Evolutionary conservation across 257 asterid species (phyloP), one percentile per base, ranked within the genome.

Genomic region (Knoxia roxburghii): DNA sequence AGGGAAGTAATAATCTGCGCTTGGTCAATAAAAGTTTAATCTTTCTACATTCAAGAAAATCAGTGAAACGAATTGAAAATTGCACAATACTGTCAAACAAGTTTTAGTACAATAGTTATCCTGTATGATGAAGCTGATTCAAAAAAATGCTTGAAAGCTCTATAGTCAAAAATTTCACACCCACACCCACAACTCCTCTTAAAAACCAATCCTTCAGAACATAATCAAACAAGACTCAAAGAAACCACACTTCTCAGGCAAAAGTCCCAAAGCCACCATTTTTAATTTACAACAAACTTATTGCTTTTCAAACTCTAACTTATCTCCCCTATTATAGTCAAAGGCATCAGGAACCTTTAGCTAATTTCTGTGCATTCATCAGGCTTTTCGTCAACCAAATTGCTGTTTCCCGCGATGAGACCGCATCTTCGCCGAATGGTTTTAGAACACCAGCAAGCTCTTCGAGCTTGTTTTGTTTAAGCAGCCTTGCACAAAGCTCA

Each of bases 401-500:
- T 30, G 99, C 96, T 3, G 99, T 93, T 69, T 90, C 97, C 75
- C 99, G 76, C 0, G 99, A 93, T 12, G 99, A 93, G 8, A 90
- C 95, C 0, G 75, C 62, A 14, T 90, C 99, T 41, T 88, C 95
- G 0, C 99, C 89, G 55, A 93, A 93, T 14, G 99, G 95, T 65
- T 88, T 90, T 9, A 93, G 76, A 77, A 93, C 91, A 6, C 92
- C 97, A 5, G 88, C 80, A 5, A 93, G 91, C 85, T 93, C 99
- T 7, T 90, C 99, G 7, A 86, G 82, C 57, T 94, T 94, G 69
- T 90, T 86, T 76, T 90, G 95, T 80, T 90, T 90, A 41, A 93
- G 91, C 77, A 93, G 72, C 6, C 86, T 80, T 0, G 96, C 95
- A 63, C 97, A 93, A 37, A 88, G 75, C 78, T 94, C 99, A 18